Evolutionary conservation across 345 rosid species (phyloP).

Genomic region (Boechera divaricarpa): DNA sequence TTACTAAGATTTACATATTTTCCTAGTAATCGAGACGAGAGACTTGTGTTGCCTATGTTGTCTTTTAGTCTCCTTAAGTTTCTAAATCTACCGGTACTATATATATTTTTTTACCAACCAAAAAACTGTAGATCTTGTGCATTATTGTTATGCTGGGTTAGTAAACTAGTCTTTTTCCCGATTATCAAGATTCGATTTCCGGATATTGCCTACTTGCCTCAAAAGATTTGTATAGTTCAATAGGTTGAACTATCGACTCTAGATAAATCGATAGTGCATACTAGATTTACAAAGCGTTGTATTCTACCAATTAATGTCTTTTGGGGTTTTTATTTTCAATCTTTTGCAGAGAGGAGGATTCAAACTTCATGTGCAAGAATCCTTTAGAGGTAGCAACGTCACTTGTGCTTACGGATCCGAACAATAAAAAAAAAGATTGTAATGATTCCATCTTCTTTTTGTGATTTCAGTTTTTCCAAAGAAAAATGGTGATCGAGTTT

Average conservation of each 20-base stretch:
- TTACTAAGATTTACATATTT: not conserved
- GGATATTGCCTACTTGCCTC: not conserved
- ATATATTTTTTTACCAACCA: not conserved
- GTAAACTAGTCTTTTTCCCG: not conserved
- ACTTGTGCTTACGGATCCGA: too few species aligned
- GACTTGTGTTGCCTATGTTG: conserved; percentile 3
- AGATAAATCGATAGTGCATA: not conserved
- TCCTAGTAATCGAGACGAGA: not conserved
- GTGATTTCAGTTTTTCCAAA: too few species aligned
- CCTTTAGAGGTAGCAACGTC: too few species aligned
- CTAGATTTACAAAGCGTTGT: too few species aligned
- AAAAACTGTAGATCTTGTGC: not conserved
- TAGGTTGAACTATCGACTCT: not conserved
- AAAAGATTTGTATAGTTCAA: not conserved
- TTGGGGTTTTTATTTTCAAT: too few species aligned
- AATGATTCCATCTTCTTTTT: too few species aligned
- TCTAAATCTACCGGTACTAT: not conserved
- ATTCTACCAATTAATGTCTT: too few species aligned
- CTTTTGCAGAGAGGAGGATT: too few species aligned
- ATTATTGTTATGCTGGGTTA: not conserved
- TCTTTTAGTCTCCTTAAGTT: not conserved
- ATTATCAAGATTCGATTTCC: not conserved
- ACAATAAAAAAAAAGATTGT: too few species aligned
- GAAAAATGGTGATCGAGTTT: too few species aligned
- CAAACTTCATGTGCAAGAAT: too few species aligned